Evolutionary conservation across 805 yeast genomes (phyloP), one percentile per base, ranked within the genome.

Genomic region (Hanseniaspora jakobsenii): DNA sequence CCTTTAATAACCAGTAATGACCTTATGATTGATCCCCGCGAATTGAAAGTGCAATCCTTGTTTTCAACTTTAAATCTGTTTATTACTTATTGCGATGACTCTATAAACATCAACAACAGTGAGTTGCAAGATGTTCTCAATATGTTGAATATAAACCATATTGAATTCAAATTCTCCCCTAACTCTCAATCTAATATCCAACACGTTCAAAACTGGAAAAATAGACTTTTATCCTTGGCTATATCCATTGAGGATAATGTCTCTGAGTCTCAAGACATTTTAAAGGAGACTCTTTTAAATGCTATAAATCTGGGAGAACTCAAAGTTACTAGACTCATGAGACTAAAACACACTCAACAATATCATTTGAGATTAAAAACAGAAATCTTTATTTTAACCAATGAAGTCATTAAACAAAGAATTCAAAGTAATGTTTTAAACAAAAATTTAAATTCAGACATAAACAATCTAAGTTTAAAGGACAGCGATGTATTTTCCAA

Each of bases 351-450:
- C 49, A 73, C 84, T 2, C 66, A 83, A 48, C 75, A 79, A 45
- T 85, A 80, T 57, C 77, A 82, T 17, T 80, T 80, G 50, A 78
- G 76, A 53, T 76, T 86, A 39, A 81, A 83, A 43, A 73, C 70
- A 42, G 95, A 87, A 59, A 81, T 85, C 3, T 91, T 85, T 55
- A 69, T 62, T 17, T 63, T 77, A 54, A 86, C 86, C 2, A 60
- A 81, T 22, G 61, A 66, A 29, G 66, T 79, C 1, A 82, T 87
- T 3, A 64, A 69, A 19, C 75, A 76, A 28, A 79, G 91, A 0
- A 70, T 85, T 2, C 59, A 63, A 29, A 73, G 70, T 52, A 78
- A 63, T 29, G 55, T 59, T 45, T 17, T 54, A 5, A 55, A 51
- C 26, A 38, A 19, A 4, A 29, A 21, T 19, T 3, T 37, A 14